Conservation (phyloP, 495 filamentous ascomycete species). For the Penicillium cosmopolitanum region DNA sequence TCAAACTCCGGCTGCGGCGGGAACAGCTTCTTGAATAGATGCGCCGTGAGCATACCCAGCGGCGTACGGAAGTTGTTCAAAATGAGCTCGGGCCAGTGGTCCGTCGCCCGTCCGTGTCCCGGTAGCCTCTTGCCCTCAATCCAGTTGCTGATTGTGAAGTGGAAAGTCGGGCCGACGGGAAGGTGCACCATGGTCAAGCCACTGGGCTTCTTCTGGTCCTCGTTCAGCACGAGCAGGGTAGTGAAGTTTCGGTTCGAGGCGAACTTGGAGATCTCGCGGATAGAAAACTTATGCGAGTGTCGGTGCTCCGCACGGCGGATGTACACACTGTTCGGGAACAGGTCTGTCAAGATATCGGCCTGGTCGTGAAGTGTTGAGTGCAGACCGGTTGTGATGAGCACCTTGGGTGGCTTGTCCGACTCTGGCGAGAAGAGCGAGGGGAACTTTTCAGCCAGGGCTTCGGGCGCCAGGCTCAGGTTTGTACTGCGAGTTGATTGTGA, state of each 20-base stretch:
- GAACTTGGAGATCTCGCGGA: slow-evolving; percentile 87
- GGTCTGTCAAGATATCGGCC: slow-evolving; percentile 70
- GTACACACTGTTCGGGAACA: slow-evolving; percentile 89
- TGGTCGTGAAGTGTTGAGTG: slow-evolving; percentile 84
- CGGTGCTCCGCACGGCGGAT: slow-evolving; percentile 81
- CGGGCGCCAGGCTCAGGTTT: slow-evolving; percentile 71
- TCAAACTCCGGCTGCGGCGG: slow-evolving; percentile 79
- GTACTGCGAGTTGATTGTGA: slow-evolving; percentile 69
- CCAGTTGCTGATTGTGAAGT: slow-evolving; percentile 85
- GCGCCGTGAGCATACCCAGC: slow-evolving; percentile 84
- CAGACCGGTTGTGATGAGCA: slow-evolving; percentile 86
- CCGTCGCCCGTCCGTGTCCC: slow-evolving; percentile 85
- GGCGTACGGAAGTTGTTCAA: slow-evolving; percentile 96
- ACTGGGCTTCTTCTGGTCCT: slow-evolving; percentile 79
- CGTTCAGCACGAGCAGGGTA: slow-evolving; percentile 75
- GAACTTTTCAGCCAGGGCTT: slow-evolving; percentile 73
- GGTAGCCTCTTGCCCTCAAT: slow-evolving; percentile 80
- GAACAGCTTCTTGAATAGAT: slow-evolving; percentile 82
- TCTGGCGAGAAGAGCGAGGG: slow-evolving; percentile 77
- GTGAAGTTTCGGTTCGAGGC: slow-evolving; percentile 81
- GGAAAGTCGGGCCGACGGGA: slow-evolving; percentile 83
- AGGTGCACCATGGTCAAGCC: slow-evolving; percentile 82
- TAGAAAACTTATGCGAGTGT: slow-evolving; percentile 81
- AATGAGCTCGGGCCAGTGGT: slow-evolving; percentile 90
- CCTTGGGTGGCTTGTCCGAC: slow-evolving; percentile 64